Base-by-base conservation (phyloP, 305 asterid species). In the Rubia tinctorum region DNA sequence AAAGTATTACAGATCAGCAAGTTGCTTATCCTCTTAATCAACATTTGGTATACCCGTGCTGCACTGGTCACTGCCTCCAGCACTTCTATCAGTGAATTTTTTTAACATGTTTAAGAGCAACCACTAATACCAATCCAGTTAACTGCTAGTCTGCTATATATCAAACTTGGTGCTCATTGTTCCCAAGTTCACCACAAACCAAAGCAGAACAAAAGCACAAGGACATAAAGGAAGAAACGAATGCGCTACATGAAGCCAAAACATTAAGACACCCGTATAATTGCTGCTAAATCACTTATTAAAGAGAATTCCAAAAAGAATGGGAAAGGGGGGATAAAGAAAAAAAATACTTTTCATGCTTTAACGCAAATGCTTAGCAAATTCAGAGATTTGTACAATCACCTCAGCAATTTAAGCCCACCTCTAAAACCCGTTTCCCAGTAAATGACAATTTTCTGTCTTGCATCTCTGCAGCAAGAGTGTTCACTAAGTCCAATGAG, bases 391-490 rank as follows among this genome's bases (percentile, higher is more conserved):
- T 20, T 73, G 63, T 18, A 59, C 69, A 79, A 73, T 84, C 86
- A 59, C 64, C 64, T 59, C 64, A 59, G 64, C 17, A 11, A 23
- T 59, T 22, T 20, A 37, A 59, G 64, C 96, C 85, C 90, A 91
- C 98, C 99, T 95, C 99, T 82, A 95, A 86, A 85, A 95, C 93
- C 77, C 86, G 81, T 75, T 92, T 90, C 67, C 91, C 90, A 6
- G 80, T 30, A 23, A 88, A 80, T 40, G 95, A 88, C 73, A 92
- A 73, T 60, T 69, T 73, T 78, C 87, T 88, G 17, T 82, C 82
- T 81, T 85, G 81, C 75, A 92, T 75, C 78, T 90, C 96, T 6
- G 87, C 82, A 73, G 56, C 73, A 60, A 95, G 91, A 73, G 88
- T 80, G 72, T 83, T 81, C 68, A 95, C 88, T 59, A 95, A 83